Evolutionary conservation across 2,329 filamentous ascomycete species (phyloP).

Genomic region (Colletotrichum sansevieriae): DNA sequence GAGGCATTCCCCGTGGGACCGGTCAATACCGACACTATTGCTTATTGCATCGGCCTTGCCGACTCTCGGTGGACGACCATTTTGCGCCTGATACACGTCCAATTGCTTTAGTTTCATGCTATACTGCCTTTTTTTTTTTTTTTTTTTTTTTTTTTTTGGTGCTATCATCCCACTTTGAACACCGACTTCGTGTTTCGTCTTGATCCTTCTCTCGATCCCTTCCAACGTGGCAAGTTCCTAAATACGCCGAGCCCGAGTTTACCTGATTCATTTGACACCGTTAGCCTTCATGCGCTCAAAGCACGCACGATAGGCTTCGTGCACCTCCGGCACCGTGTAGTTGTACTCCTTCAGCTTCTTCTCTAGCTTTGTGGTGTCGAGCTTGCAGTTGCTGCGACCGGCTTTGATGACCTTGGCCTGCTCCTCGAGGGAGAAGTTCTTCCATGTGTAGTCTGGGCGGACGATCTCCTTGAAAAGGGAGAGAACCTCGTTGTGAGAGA

Average conservation of each 20-base stretch:
- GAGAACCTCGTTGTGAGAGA: conserved; percentile 79
- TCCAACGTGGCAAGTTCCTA: background rate
- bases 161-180: background rate
- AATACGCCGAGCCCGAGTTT: conserved; percentile 18
- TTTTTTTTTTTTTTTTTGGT: conserved; percentile 2
- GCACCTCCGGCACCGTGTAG: conserved; percentile 71
- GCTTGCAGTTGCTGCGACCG: conserved; percentile 74
- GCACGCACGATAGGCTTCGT: conserved; percentile 71
- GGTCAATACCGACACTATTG: conserved; percentile 16
- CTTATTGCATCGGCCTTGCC: conserved; percentile 7
- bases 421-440: conserved; percentile 76
- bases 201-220: conserved; percentile 1
- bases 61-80: background rate
- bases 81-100: conserved; percentile 5
- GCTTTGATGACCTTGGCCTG: conserved; percentile 77
- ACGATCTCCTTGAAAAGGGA: conserved; percentile 73
- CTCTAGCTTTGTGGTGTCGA: conserved; percentile 73
- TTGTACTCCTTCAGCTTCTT: conserved; percentile 71
- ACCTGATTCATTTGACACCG: conserved; percentile 59
- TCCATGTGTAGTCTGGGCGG: conserved; percentile 70
- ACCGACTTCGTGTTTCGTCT: background rate
- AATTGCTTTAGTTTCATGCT: conserved; percentile 12
- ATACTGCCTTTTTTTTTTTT: conserved; percentile 1
- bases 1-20: conserved; percentile 16
- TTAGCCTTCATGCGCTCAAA: conserved; percentile 74